Conservation (phyloP, 2,329 filamentous ascomycete species). For the Pseudogymnoascus sp. region DNA sequence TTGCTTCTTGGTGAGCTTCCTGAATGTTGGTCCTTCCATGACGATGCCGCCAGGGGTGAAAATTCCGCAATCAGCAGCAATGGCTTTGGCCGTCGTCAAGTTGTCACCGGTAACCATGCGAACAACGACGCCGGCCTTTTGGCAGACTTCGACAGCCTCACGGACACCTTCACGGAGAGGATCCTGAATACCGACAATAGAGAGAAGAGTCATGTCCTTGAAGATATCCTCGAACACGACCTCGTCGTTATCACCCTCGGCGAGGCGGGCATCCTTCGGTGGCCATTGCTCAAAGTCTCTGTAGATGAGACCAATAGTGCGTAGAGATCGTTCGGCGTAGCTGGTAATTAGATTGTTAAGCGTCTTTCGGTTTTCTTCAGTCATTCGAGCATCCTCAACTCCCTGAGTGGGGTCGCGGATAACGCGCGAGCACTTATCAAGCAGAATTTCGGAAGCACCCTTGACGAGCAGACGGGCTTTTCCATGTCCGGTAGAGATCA, state of each 20-base stretch:
- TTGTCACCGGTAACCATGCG: constrained; percentile 74
- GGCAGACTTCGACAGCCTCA: constrained; percentile 60
- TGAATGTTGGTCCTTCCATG: constrained; percentile 65
- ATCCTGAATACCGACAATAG: constrained; percentile 69
- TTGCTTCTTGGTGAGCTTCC: constrained; percentile 52
- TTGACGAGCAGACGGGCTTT: constrained; percentile 45
- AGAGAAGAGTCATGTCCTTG: constrained; percentile 66
- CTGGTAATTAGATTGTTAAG: constrained; percentile 51
- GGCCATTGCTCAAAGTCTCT: constrained; percentile 67
- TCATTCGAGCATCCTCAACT: constrained; percentile 48
- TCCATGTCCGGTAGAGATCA: constrained; percentile 45
- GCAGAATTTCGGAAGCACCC: constrained; percentile 48
- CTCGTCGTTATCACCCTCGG: constrained; percentile 55
- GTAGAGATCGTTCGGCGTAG: constrained; percentile 61
- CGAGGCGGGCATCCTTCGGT: constrained; percentile 46
- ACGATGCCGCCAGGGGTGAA: constrained; percentile 50
- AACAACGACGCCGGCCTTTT: constrained; percentile 62
- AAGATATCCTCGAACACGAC: constrained; percentile 64
- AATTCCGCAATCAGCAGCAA: constrained; percentile 68
- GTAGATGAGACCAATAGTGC: constrained; percentile 70
- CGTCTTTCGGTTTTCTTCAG: constrained; percentile 49
- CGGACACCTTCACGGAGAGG: constrained; percentile 63
- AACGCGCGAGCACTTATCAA: constrained; percentile 41
- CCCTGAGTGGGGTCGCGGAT: constrained; percentile 54
- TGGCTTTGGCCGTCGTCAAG: constrained; percentile 64